Base-by-base conservation (phyloP, 2,329 filamentous ascomycete genomes). In the Ramularia endophylla region DNA sequence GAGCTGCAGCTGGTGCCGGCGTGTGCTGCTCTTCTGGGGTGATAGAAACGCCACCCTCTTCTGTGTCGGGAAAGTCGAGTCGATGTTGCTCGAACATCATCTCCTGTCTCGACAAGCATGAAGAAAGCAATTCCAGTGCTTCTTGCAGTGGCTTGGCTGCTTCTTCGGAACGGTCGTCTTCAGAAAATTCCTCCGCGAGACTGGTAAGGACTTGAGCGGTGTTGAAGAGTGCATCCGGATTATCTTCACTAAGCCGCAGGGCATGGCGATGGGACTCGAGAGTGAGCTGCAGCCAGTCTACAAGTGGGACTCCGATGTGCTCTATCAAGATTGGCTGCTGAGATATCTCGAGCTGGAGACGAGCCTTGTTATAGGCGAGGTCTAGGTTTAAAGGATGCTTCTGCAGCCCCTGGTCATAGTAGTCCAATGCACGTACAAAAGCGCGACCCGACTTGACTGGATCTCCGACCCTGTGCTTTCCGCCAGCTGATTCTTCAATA, bases 281-380 rank as follows among this genome's bases (percentile, higher is more conserved):
- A 1, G 83, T 77, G 44, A 76, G 70, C 29, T 74, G 67, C 16
- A 87, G 62, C 17, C 80, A 67, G n/a, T 75, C 70, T 2, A 72
- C 55, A 9, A 73, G 62, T 15, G 74, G 66, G 2, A 68, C 66
- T 0, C 74, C 72, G n/a, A 85, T 63, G 44, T 80, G 71, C 2
- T 70, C 62, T n/a, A 77, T 66, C 15, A 87, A 65, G 45, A 75
- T 72, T 3, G 76, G 74, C 59, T 86, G 77, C 48, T 84, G 81
- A 15, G 79, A 78, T 44, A 86, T 74, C 56, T 83, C 79, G 56
- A 84, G 80, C 59, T 85, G 75, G 22, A 86, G 71, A 47, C 81
- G 73, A 18, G 83, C 82, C 77, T 84, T 85, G 61, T 87, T 87
- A 60, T 87, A 87, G 8, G 82, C 81, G 27, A 87, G 69, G 62